Evolutionary conservation across 306 rosid genomes (phyloP).

Genomic region (Urtica urens): DNA sequence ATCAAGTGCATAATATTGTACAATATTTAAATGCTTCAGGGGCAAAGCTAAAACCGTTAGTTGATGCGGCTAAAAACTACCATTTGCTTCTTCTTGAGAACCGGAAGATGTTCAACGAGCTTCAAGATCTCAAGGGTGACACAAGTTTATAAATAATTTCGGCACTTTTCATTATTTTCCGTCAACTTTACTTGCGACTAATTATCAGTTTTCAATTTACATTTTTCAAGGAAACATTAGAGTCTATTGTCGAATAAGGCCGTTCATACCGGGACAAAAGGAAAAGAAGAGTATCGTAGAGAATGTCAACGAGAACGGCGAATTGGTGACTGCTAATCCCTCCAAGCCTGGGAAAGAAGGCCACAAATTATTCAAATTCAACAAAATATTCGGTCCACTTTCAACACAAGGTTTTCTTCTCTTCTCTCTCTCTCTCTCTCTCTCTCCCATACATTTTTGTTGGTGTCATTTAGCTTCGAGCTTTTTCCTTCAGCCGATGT

Average conservation of each 20-base stretch:
- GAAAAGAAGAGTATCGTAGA: constrained; percentile 52
- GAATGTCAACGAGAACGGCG: constrained; percentile 52
- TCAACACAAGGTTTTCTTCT: constrained; percentile 72
- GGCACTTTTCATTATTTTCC: no score
- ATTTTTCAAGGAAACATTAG: constrained; percentile 98
- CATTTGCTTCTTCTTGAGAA: constrained; percentile 59
- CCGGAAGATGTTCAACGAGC: constrained; percentile 56
- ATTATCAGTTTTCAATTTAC: constrained; percentile 8
- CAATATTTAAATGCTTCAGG: no score
- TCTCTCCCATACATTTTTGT: no score
- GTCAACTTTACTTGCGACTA: no score
- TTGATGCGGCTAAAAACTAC: constrained; percentile 59
- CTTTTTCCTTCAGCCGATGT: constrained; percentile 51
- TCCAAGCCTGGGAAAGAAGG: constrained; percentile 77
- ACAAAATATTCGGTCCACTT: constrained; percentile 54
- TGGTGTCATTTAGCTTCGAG: no score
- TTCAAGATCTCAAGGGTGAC: constrained; percentile 81
- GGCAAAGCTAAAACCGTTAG: constrained; percentile 39
- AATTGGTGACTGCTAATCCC: constrained; percentile 63
- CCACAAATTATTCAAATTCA: constrained; percentile 55
- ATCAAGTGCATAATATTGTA: no score
- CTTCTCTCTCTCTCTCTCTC: no score
- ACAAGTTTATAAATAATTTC: constrained; percentile 6
- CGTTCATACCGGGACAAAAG: constrained; percentile 55
- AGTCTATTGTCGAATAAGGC: constrained; percentile 75